phyloP scores from a whole-genome alignment of 2,329 filamentous ascomycete genomes.

The Ophiostoma montium region DNA sequence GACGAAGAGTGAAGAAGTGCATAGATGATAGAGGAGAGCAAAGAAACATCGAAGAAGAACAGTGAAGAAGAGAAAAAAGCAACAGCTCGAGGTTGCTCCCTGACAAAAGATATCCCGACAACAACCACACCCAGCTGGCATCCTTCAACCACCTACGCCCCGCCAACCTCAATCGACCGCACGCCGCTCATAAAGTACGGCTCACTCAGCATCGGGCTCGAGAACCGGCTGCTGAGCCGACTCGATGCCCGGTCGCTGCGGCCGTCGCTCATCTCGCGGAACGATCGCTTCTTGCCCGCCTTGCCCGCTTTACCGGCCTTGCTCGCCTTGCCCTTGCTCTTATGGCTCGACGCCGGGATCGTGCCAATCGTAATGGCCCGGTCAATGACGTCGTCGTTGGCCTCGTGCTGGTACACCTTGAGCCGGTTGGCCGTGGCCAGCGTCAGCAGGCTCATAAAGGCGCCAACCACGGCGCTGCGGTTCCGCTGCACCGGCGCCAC shows the following conservation, averaged over 20 bases:
- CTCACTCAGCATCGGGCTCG: background rate
- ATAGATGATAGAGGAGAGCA: too few relatives aligned
- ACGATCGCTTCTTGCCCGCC: slow-evolving; percentile 6
- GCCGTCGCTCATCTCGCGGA: slow-evolving; percentile 7
- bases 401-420: slow-evolving; percentile 7
- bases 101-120: background rate
- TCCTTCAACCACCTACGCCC: too few relatives aligned
- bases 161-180: background rate
- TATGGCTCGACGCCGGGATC: background rate
- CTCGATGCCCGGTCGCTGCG: slow-evolving; percentile 4
- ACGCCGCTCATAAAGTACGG: background rate
- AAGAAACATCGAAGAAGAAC: too few relatives aligned
- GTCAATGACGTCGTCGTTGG: slow-evolving; percentile 5
- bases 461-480: slow-evolving; percentile 10
- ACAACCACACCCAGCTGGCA: background rate
- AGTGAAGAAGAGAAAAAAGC: too few relatives aligned
- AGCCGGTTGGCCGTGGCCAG: slow-evolving; percentile 9
- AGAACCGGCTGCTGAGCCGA: background rate
- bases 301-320: background rate
- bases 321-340: background rate
- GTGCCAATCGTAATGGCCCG: slow-evolving; percentile 9
- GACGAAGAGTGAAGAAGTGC: too few relatives aligned
- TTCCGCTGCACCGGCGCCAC: slow-evolving; percentile 4
- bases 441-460: slow-evolving; percentile 14
- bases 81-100: too few relatives aligned